Conservation (phyloP, 495 filamentous ascomycete genomes). For the Aspergillus avenaceus region DNA sequence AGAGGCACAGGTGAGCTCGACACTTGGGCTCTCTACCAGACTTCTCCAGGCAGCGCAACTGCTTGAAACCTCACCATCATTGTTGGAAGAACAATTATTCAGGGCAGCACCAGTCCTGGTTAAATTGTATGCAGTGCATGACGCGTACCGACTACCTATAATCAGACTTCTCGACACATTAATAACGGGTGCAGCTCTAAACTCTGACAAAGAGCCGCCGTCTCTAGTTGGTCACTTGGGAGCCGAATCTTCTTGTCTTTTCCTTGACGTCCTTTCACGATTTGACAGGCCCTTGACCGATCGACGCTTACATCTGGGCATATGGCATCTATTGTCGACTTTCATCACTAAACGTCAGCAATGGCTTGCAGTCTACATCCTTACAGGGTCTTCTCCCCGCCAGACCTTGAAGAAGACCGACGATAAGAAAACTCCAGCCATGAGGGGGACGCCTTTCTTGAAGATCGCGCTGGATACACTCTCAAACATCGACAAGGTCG, state of each 20-base stretch:
- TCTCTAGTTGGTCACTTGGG: slow-evolving; percentile 87
- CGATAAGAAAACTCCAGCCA: slow-evolving; percentile 27
- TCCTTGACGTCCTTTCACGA: slow-evolving; percentile 71
- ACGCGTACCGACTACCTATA: slow-evolving; percentile 59
- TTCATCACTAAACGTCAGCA: slow-evolving; percentile 88
- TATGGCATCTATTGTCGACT: slow-evolving; percentile 85
- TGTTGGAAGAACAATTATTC: slow-evolving; percentile 76
- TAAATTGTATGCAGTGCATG: slow-evolving; percentile 70
- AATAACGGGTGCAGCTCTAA: slow-evolving; percentile 61
- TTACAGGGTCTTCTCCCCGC: slow-evolving; percentile 80
- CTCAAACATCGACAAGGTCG: slow-evolving; percentile 58
- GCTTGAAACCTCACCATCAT: slow-evolving; percentile 52
- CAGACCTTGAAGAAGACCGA: slow-evolving; percentile 59
- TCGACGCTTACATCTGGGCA: slow-evolving; percentile 52
- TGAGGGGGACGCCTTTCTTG: slow-evolving; percentile 61
- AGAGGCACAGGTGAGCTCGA: slow-evolving; percentile 57
- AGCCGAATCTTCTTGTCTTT: slow-evolving; percentile 72
- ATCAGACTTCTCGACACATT: slow-evolving; percentile 69
- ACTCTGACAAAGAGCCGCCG: slow-evolving; percentile 65
- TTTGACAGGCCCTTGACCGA: slow-evolving; percentile 74
- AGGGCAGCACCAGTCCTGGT: slow-evolving; percentile 70
- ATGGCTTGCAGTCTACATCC: slow-evolving; percentile 89
- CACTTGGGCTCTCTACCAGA: slow-evolving; percentile 61
- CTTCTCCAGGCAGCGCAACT: slow-evolving; percentile 66
- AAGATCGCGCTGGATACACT: slow-evolving; percentile 70